Evolutionary conservation across 129 eudicot species (phyloP).

Genomic region (Pulicaria dysenterica): DNA sequence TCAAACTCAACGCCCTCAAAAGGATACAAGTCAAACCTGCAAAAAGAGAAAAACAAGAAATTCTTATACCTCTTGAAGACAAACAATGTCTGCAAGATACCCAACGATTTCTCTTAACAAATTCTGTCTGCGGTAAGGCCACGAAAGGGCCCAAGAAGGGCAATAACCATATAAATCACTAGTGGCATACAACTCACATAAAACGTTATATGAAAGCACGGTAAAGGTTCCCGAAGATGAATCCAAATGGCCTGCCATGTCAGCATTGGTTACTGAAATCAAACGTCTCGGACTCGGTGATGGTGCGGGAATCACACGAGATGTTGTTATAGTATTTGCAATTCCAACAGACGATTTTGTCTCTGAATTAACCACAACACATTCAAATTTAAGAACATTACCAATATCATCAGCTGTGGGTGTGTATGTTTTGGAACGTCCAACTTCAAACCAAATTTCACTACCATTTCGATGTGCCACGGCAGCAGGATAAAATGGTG

Average conservation of each 20-base stretch:
- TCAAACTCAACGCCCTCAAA: background rate
- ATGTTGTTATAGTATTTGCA: constrained; percentile 53
- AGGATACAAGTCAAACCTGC: background rate
- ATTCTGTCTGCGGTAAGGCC: constrained; percentile 95
- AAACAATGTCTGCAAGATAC: constrained; percentile 91
- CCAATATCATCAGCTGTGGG: constrained; percentile 97
- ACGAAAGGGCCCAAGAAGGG: constrained; percentile 98
- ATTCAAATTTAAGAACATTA: constrained; percentile 85
- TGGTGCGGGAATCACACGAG: constrained; percentile 97
- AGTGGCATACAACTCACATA: constrained; percentile 78
- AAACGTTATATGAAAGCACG: constrained; percentile 82
- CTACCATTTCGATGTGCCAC: constrained; percentile 79
- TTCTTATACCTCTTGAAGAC: constrained; percentile 83
- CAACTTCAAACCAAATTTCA: constrained; percentile 97
- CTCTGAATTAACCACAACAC: constrained; percentile 83
- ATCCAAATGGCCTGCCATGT: constrained; percentile 63
- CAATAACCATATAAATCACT: constrained; percentile 85
- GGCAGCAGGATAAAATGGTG: constrained; percentile 70
- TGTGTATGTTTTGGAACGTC: constrained; percentile 80
- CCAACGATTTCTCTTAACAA: constrained; percentile 93
- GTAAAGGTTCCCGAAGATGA: constrained; percentile 75
- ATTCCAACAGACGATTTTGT: constrained; percentile 69
- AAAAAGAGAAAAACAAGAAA: background rate
- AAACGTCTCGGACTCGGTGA: constrained; percentile 87
- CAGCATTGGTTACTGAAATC: constrained; percentile 76